Conservation (phyloP, 2,329 filamentous ascomycete genomes). For the Corniculantispora saksenae region DNA sequence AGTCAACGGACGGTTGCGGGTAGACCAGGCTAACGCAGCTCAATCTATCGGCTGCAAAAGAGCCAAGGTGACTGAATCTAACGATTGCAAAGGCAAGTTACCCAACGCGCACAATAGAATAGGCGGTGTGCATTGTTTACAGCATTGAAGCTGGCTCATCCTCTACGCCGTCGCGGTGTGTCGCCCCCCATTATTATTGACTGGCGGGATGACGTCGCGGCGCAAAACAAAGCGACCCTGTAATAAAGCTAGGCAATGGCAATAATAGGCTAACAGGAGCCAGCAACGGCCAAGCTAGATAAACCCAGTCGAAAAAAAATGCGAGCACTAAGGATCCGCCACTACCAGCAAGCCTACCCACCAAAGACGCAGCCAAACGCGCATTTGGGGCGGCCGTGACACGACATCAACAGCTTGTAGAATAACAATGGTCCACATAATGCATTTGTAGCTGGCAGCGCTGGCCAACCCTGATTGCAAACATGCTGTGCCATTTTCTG, state of each 20-base stretch:
- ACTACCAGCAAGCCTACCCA: not conserved
- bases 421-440: slow-evolving; percentile 17
- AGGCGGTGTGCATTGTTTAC: not conserved
- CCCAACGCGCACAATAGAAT: not conserved
- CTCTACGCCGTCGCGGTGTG: not conserved
- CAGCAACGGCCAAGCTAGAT: not conserved
- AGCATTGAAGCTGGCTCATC: not conserved
- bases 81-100: not conserved
- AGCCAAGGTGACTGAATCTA: not conserved
- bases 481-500: not conserved
- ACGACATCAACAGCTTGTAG: not conserved
- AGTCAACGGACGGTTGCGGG: no score
- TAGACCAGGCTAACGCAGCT: no score
- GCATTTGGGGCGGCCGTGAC: slow-evolving; percentile 6
- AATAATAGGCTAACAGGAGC: not conserved
- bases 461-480: not conserved
- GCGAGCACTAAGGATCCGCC: not conserved
- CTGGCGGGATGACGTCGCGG: not conserved
- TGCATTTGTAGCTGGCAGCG: slow-evolving; percentile 3
- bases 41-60: not conserved
- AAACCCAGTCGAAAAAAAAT: not conserved
- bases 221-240: not conserved
- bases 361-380: not conserved
- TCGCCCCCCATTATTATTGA: not conserved
- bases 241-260: not conserved